Evolutionary conservation across 768 basidiomycete species (phyloP).

Genomic region (Mycena floridula): DNA sequence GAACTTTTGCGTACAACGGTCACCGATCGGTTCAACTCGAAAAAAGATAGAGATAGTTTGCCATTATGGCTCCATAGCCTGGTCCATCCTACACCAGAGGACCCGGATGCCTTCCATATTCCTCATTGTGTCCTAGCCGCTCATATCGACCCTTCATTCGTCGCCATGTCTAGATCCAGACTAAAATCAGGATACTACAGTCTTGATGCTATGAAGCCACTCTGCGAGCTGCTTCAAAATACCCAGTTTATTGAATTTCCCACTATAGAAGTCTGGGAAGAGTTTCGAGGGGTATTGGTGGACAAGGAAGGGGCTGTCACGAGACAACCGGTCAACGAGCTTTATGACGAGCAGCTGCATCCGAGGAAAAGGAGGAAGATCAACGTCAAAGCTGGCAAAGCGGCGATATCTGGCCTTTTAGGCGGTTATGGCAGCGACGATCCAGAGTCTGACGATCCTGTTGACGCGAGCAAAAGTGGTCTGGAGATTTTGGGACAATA

Average conservation of each 20-base stretch:
- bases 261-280: conserved; percentile 71
- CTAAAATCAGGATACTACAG: conserved; percentile 32
- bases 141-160: conserved; percentile 21
- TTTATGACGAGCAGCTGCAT: conserved; percentile 27
- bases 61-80: conserved; percentile 56
- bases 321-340: too few relatives aligned
- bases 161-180: too few relatives aligned
- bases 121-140: conserved; percentile 62
- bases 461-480: conserved; percentile 23
- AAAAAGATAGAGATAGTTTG: conserved; percentile 36
- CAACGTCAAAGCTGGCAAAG: conserved; percentile 42
- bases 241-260: conserved; percentile 82
- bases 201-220: conserved; percentile 43
- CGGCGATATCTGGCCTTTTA: conserved; percentile 50
- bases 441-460: conserved; percentile 30
- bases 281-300: conserved; percentile 58
- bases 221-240: conserved; percentile 44
- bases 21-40: too few relatives aligned
- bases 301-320: conserved; percentile 42
- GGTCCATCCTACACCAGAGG: conserved; percentile 44
- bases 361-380: conserved; percentile 53
- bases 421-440: conserved; percentile 55
- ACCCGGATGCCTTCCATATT: conserved; percentile 45
- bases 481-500: conserved; percentile 40
- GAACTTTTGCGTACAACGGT: conserved; percentile 42